Evolutionary conservation across 805 yeast species (phyloP).

Genomic region (Candida pseudofarinosa): DNA sequence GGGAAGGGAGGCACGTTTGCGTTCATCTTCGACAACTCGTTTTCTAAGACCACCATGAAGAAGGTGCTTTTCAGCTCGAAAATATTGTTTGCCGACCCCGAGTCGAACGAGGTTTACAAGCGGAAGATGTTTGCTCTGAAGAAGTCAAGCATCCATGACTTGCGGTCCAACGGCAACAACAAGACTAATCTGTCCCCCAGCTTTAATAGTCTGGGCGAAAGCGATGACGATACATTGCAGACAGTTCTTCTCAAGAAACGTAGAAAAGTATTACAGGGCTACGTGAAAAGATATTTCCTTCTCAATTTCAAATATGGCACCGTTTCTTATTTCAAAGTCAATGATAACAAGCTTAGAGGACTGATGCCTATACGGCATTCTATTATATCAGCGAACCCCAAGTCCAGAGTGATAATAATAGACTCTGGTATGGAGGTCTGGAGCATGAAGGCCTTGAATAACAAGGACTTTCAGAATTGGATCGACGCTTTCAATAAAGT

Average conservation of each 20-base stretch:
- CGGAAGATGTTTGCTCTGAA: constrained; percentile 2
- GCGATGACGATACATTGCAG: constrained; percentile 69
- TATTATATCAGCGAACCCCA: constrained; percentile 74
- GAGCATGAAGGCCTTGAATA: constrained; percentile 69
- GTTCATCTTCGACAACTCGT: constrained; percentile 87
- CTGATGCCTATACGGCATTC: constrained; percentile 84
- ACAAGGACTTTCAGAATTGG: constrained; percentile 76
- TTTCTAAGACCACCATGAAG: constrained; percentile 80
- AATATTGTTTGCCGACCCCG: constrained; percentile 8
- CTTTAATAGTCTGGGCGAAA: constrained; percentile 21
- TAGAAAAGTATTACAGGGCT: constrained; percentile 82
- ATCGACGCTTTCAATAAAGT: constrained; percentile 66
- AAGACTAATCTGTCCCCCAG: not conserved
- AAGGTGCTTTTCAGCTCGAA: constrained; percentile 62
- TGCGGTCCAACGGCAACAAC: not conserved
- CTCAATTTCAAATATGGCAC: constrained; percentile 81
- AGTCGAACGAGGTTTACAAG: constrained; percentile 1
- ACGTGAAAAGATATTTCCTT: constrained; percentile 77
- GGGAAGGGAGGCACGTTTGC: constrained; percentile 71
- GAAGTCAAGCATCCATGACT: constrained; percentile 1
- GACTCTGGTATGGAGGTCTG: constrained; percentile 96
- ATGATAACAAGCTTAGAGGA: constrained; percentile 75
- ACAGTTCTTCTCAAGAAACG: constrained; percentile 75
- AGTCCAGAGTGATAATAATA: constrained; percentile 64
- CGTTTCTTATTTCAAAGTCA: constrained; percentile 74